Percentiles rank a stretch among this genome's conserved stretches.
These are phyloP conservation scores for Geranium rotundifolium DNA, from an alignment of 345 rosid species.

Conservation along the genomic window DNA sequence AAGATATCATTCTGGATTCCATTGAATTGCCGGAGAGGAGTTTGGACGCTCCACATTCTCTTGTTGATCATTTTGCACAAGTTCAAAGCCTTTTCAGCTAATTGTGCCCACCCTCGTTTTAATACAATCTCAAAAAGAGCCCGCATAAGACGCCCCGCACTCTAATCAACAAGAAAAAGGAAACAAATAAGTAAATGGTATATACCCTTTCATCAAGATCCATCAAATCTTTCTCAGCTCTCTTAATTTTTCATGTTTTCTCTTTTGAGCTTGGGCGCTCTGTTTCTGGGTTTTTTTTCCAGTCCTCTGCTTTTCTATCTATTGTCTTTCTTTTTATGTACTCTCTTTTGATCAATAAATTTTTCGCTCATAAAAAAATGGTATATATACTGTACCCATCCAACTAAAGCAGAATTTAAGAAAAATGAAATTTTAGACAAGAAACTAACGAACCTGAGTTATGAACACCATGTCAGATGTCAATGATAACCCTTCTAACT, in stretches of 20 bases:
- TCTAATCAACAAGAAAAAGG: constrained; percentile 26
- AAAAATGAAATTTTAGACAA: constrained; percentile 5
- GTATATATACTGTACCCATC: too few species aligned
- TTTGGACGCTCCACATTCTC: constrained; percentile 98
- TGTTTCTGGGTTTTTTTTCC: too few species aligned
- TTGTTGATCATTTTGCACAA: too few species aligned
- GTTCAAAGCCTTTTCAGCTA: constrained; percentile 86
- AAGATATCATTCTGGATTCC: constrained; percentile 77
- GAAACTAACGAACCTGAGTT: constrained; percentile 53
- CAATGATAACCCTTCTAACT: constrained; percentile 91
- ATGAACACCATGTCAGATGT: constrained; percentile 91
- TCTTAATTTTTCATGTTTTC: too few species aligned
- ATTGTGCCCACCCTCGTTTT: constrained; percentile 92
- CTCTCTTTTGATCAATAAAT: too few species aligned
- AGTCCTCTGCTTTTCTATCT: too few species aligned
- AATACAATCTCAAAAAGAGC: constrained; percentile 87
- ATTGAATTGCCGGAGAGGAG: constrained; percentile 83
- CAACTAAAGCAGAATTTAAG: not conserved
- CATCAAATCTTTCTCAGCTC: too few species aligned
- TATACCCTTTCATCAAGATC: too few species aligned
- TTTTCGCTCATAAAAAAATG: too few species aligned
- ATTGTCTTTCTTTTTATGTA: too few species aligned
- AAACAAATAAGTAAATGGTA: too few species aligned
- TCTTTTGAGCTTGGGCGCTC: too few species aligned
- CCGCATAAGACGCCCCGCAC: constrained; percentile 90